Percentiles rank a stretch among this genome's conserved stretches.
These are phyloP conservation scores for Yamadazyma philogaea DNA, from an alignment of 805 yeast species.

Conservation along the genomic window DNA sequence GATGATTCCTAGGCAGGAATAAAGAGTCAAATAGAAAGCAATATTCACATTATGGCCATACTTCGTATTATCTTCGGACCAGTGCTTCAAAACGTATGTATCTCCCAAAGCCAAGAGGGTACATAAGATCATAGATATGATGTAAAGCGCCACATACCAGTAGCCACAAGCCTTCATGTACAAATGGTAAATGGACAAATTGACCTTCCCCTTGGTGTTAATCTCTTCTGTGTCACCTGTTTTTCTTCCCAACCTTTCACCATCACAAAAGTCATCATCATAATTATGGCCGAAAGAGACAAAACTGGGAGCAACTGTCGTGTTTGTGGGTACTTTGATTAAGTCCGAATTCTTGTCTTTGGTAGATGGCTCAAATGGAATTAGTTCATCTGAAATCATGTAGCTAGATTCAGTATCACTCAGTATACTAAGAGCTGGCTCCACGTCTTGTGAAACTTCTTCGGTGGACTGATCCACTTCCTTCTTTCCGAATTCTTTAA, in stretches of 20 bases:
- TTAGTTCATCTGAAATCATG: no score
- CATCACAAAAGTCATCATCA: constrained; percentile 25
- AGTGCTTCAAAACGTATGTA: constrained; percentile 89
- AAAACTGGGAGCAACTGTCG: constrained; percentile 25
- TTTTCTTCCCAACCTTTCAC: constrained; percentile 27
- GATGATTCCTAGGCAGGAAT: constrained; percentile 69
- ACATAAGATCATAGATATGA: constrained; percentile 55
- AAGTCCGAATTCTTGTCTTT: no score
- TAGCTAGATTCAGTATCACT: no score
- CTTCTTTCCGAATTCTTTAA: constrained; percentile 57
- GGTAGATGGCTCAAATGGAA: no score
- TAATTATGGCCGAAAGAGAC: constrained; percentile 34
- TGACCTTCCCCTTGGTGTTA: constrained; percentile 72
- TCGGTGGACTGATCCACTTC: constrained; percentile 12
- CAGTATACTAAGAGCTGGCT: constrained; percentile 27
- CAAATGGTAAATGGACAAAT: constrained; percentile 76
- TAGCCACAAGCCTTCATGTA: constrained; percentile 89
- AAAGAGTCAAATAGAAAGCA: constrained; percentile 68
- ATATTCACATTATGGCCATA: constrained; percentile 70
- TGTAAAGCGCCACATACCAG: constrained; percentile 51
- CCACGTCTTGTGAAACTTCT: constrained; percentile 22
- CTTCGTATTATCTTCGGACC: constrained; percentile 87
- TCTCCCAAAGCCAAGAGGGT: constrained; percentile 68
- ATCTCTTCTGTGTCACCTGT: constrained; percentile 37
- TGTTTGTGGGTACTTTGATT: constrained; percentile 9